Base-by-base conservation (phyloP, 2,329 filamentous ascomycete genomes). In the Plectosphaerella cucumerina region DNA sequence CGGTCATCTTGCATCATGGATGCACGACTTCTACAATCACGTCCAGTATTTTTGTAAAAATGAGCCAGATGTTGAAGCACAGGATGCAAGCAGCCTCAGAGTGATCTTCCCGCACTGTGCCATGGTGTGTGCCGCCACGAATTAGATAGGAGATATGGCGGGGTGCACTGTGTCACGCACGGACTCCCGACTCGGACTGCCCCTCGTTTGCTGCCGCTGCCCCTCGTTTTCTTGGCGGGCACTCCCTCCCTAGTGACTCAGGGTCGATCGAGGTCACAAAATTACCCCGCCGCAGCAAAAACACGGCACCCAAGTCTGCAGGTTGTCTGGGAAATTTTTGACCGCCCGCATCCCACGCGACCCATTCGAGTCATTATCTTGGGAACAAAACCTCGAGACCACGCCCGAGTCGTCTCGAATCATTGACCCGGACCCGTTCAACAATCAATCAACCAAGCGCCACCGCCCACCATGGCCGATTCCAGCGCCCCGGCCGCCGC, bases 401-500 rank as follows among this genome's bases (percentile, higher is more conserved):
- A 17, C 35, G 15, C 15, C 35, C 35, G 35, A 20, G 35, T 39
- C 35, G 35, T 20, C 8, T 39, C 3, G 35, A 39, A 39, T 39
- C 35, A 17, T 39, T 39, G 15, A 17, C 35, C 15, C 35, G 10
- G 8, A 15, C 11, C 26, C 8, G n/a, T 39, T 15, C 35, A 39
- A 8, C 15, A 39, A 43, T 14, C 11, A 10, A 15, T 31, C 44
- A 46, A 12, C 33, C 44, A n/a, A 17, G 11, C 23, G 35, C 18
- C 51, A 55, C 33, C 33, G 35, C 47, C 45, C 51, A 54, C 50
- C 48, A 57, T 57, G 54, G 53, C 55, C 53, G 66, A 70, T 56
- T 63, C 64, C 31, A 60, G 60, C 45, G 54, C 62, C 46, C 14
- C 17, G 35, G 35, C 35, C 35, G 35, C 12, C 46, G 48, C 64